Evolutionary conservation across 2,329 filamentous ascomycete genomes (phyloP).

Genomic region (Beauveria sp.): DNA sequence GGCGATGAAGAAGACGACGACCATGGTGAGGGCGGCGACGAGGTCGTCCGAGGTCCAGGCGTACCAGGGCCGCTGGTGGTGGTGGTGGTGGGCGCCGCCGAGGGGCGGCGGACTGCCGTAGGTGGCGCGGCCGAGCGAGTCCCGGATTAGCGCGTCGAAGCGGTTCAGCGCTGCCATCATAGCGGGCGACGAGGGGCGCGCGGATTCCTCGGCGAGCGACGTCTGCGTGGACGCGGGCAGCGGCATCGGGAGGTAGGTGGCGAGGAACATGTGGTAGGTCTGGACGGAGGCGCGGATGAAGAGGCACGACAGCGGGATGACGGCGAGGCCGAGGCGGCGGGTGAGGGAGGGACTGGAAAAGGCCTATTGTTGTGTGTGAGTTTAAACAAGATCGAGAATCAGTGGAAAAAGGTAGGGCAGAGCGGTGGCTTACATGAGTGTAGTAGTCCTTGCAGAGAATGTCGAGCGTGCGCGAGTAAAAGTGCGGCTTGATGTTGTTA

Average conservation of each 20-base stretch:
- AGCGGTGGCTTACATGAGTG: conserved; percentile 58
- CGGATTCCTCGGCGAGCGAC: conserved; percentile 56
- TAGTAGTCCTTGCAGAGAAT: conserved; percentile 98
- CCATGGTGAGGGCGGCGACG: conserved; percentile 72
- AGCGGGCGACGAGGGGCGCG: conserved; percentile 59
- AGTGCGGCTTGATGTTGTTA: conserved; percentile 87
- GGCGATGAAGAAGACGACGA: conserved; percentile 74
- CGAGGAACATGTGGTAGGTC: conserved; percentile 96
- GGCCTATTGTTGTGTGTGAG: conserved; percentile 43
- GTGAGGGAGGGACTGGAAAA: conserved; percentile 88
- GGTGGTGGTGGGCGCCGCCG: conserved; percentile 18
- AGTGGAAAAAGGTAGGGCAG: background rate
- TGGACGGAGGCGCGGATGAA: conserved; percentile 93
- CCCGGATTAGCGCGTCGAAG: conserved; percentile 67
- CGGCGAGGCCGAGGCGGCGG: conserved; percentile 78
- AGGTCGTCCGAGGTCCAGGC: conserved; percentile 61
- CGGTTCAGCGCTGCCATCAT: conserved; percentile 72
- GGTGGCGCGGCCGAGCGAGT: conserved; percentile 66
- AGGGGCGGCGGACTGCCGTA: conserved; percentile 47
- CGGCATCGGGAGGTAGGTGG: conserved; percentile 73
- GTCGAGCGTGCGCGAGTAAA: conserved; percentile 86
- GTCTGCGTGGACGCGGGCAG: conserved; percentile 58
- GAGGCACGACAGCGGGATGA: conserved; percentile 86
- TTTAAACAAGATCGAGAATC: conserved; percentile 2
- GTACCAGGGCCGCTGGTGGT: conserved; percentile 37